These are phyloP conservation scores for Falciphora oryzae DNA, from an alignment of 2,329 filamentous ascomycete species.

Conservation along the genomic window DNA sequence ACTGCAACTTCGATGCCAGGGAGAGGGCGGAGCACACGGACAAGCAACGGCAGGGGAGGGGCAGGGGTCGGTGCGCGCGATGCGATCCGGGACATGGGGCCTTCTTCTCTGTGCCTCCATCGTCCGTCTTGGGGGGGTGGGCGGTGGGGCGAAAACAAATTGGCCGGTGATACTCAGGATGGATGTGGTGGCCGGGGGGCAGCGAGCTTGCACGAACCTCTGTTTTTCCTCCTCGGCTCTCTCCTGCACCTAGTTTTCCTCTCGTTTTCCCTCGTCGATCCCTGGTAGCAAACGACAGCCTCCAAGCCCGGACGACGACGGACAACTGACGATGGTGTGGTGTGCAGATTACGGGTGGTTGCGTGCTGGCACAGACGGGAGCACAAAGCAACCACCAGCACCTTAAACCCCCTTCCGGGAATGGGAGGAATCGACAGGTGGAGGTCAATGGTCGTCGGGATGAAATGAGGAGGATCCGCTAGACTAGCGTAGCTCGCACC, in stretches of 20 bases:
- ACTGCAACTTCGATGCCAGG: neutral
- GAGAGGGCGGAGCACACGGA: too few relatives aligned
- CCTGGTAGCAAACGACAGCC: neutral
- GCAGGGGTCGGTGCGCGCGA: neutral
- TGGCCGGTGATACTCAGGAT: neutral
- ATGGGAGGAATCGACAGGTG: neutral
- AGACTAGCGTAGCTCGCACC: neutral
- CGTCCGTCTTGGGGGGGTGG: neutral
- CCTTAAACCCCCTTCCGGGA: neutral
- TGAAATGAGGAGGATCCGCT: neutral
- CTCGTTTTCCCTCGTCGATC: neutral
- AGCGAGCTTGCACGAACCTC: neutral
- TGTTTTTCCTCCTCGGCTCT: neutral
- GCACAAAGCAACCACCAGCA: neutral
- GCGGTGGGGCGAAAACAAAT: neutral
- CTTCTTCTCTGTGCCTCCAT: neutral
- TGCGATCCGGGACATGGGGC: neutral
- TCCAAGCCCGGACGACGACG: too few relatives aligned
- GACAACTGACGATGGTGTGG: too few relatives aligned
- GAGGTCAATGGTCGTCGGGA: neutral
- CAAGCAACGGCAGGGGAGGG: neutral
- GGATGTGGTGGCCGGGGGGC: neutral
- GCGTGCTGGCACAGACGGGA: neutral
- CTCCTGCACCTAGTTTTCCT: too few relatives aligned
- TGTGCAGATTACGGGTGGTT: neutral